Conservation (phyloP, 768 basidiomycete species). For the Galerina marginata region DNA sequence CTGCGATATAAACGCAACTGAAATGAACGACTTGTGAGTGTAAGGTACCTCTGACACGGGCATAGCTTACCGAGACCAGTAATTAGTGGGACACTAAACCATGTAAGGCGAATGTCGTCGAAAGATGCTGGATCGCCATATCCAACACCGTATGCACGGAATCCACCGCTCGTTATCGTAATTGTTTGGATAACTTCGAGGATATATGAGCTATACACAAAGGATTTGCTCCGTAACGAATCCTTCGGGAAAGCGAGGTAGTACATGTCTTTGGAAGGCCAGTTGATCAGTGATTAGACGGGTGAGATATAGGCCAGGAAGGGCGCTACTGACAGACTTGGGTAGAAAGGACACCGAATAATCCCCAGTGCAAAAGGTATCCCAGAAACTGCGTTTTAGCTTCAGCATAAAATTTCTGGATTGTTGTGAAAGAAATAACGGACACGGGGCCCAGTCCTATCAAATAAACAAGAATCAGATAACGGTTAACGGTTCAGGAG, state of each 20-base stretch:
- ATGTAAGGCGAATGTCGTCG: conserved; percentile 22
- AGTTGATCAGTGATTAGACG: neutral
- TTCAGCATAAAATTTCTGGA: neutral
- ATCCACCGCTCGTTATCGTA: conserved; percentile 24
- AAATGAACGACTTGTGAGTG: neutral
- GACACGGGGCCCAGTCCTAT: conserved; percentile 9
- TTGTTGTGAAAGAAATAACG: neutral
- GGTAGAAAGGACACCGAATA: conserved; percentile 25
- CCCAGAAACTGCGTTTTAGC: conserved; percentile 20
- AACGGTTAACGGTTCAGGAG: no score
- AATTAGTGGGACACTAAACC: conserved; percentile 32
- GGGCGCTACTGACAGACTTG: conserved; percentile 29
- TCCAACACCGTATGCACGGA: conserved; percentile 27
- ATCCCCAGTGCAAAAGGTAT: conserved; percentile 24
- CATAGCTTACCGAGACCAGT: conserved; percentile 22
- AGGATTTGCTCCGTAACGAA: conserved; percentile 19
- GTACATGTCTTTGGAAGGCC: conserved; percentile 27
- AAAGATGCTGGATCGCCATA: conserved; percentile 29
- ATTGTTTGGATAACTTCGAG: conserved; percentile 26
- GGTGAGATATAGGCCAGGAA: neutral
- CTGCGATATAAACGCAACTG: conserved; percentile 24
- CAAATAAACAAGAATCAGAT: no score
- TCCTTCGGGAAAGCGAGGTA: conserved; percentile 33
- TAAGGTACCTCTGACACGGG: neutral
- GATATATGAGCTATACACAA: conserved; percentile 22